Evolutionary conservation across 306 rosid genomes (phyloP), one percentile per base, ranked within the genome.

Genomic region (Pyrus bretschneideri): DNA sequence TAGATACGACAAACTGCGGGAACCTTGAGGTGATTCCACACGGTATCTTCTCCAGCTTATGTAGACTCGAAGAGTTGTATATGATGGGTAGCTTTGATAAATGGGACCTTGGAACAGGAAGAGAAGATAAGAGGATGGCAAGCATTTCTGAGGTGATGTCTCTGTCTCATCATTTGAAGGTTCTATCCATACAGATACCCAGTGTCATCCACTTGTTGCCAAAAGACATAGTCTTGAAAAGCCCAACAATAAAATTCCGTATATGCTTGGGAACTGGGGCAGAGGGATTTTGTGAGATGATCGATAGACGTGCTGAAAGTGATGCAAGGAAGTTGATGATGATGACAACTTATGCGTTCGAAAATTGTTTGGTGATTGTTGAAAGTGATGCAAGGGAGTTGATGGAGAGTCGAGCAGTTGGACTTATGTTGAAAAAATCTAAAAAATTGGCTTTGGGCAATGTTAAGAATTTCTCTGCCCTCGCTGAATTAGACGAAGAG

Each of bases 401-500:
- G 5, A 58, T 22, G 21, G 19, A 61, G 66, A 12, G 31, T 27
- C 19, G 13, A 61, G 17, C 8, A 4, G 35, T 60, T 12, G 0
- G 9, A 25, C 1, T 2, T 15, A 0, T 25, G 9, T 5, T 60
- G 4, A 60, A 25, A 29, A 60, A 25, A 25, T 60, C 18, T 60
- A 9, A 23, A 60, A 0, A 0, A 0, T 60, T 60, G 30, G 0
- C 0, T 0, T 49, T 10, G 3, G 0, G 5, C 35, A 1, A 0
- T 1, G 19, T 60, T 2, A 2, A 5, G 1, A n/a, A 57, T 57
- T 59, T 59, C 1, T 4, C 2, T 60, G 66, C 13, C 19, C 9
- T 60, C 35, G 25, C 14, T 60, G 66, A 23, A 5, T 60, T 60
- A 60, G 35, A 60, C 66, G 1, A 2, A 25, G 66, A 60, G 0